Conservation (phyloP, 805 yeast species). For the Saccharomyces jurei region DNA sequence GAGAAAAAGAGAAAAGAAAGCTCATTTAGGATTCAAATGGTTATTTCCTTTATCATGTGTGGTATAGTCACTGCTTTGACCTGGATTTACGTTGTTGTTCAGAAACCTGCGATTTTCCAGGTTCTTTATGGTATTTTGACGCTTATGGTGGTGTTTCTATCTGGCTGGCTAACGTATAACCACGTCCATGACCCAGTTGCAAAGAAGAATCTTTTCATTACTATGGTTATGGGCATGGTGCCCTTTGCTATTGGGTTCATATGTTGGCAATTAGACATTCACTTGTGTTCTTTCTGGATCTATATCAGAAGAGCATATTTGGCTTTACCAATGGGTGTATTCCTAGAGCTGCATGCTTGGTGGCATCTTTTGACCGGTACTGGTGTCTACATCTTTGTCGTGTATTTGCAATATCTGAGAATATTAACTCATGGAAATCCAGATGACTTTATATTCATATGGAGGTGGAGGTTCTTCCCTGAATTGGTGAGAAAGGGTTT, state of each 20-base stretch:
- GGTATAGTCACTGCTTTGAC: slow-evolving; percentile 57
- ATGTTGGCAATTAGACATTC: slow-evolving; percentile 85
- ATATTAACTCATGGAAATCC: slow-evolving; percentile 54
- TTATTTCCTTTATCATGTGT: slow-evolving; percentile 41
- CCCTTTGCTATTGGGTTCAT: slow-evolving; percentile 68
- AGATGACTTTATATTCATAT: slow-evolving; percentile 45
- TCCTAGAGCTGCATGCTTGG: slow-evolving; percentile 94
- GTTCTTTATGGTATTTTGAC: slow-evolving; percentile 74
- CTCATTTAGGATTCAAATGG: slow-evolving; percentile 13
- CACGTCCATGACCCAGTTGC: slow-evolving; percentile 46
- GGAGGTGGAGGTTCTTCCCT: slow-evolving; percentile 55
- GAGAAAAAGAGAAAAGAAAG: background rate
- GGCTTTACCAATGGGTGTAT: slow-evolving; percentile 67
- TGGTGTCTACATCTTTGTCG: slow-evolving; percentile 80
- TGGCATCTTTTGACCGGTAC: slow-evolving; percentile 87
- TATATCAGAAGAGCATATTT: slow-evolving; percentile 57
- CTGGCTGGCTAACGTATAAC: slow-evolving; percentile 42
- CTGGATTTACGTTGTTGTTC: slow-evolving; percentile 57
- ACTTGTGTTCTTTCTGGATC: slow-evolving; percentile 57
- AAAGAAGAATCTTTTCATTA: slow-evolving; percentile 41
- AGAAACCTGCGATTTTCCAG: slow-evolving; percentile 86
- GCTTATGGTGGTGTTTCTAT: slow-evolving; percentile 57
- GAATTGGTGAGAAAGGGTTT: slow-evolving; percentile 31
- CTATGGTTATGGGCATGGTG: slow-evolving; percentile 52
- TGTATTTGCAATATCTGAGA: slow-evolving; percentile 69